Base-by-base conservation (phyloP, 768 basidiomycete genomes). In the Clitopilus passeckerianus region DNA sequence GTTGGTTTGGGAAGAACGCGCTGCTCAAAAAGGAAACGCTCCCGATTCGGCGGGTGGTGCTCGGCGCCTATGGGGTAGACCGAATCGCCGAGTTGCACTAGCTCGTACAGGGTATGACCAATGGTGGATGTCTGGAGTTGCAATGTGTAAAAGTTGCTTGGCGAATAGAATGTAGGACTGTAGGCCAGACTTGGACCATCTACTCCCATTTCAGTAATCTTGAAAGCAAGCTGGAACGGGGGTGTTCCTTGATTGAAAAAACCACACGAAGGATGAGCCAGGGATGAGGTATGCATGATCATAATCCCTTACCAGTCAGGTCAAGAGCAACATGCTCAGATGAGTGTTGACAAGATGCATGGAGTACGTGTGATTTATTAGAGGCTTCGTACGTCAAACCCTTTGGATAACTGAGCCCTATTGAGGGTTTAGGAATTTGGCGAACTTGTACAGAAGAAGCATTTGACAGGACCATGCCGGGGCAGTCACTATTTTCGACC, bases 161-260 rank as follows among this genome's bases (percentile, higher is more conserved):
- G 90, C 66, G 90, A 91, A 70, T 86, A 90, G 74, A 93, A 86
- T 2, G 83, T 86, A 1, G 87, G 86, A 61, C 90, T 87, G 58
- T 86, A 89, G 27, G 88, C 73, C 46, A 91, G 84, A 60, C 77
- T 81, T 1, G 84, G 86, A 6, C 85, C 86, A 6, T 89, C 87
- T 10, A 75, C 72, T 57, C 75, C 80, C 54, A 85, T 79, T 67
- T 83, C 80, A 0, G 89, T 89, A 59, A 92, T 83, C 64, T 90
- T 89, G 72, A 94, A 95, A 79, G 82, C 86, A 61, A 95, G 84
- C 67, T 94, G 87, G 82, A 94, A 96, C 0, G 94, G 93, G 16
- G 91, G 86, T 24, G 85, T 83, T 44, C 93, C 93, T 90, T n/a
- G n/a, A n/a, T n/a, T n/a, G n/a, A n/a, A n/a, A n/a, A n/a, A n/a